Evolutionary conservation across 2,329 filamentous ascomycete genomes (phyloP).

Genomic region (Penicillium concentricum): DNA sequence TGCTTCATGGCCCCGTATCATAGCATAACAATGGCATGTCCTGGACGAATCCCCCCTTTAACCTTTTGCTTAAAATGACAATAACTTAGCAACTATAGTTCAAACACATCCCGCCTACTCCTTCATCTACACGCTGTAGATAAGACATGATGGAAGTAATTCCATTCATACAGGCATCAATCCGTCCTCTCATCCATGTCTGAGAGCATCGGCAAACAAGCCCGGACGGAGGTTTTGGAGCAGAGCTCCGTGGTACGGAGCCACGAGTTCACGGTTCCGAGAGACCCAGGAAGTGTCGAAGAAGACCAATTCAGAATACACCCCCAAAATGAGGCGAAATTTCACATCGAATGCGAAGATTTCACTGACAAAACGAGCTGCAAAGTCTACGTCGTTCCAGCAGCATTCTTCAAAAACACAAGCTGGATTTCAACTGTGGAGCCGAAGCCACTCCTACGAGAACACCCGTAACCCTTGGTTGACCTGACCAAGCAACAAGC

Average conservation of each 20-base stretch:
- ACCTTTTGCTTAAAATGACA: background rate
- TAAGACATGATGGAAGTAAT: background rate
- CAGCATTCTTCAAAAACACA: too few relatives aligned
- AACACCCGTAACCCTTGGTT: too few relatives aligned
- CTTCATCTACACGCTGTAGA: background rate
- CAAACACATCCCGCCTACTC: background rate
- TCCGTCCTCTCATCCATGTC: background rate
- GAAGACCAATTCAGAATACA: too few relatives aligned
- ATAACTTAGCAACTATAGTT: background rate
- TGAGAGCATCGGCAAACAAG: too few relatives aligned
- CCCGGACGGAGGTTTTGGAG: background rate
- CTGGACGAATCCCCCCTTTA: background rate
- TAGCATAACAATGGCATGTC: background rate
- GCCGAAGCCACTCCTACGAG: too few relatives aligned
- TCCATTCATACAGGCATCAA: background rate
- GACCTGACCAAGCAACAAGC: too few relatives aligned
- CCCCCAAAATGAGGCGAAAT: too few relatives aligned
- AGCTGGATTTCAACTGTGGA: too few relatives aligned
- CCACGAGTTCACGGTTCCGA: background rate
- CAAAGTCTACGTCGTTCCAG: too few relatives aligned
- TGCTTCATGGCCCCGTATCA: background rate
- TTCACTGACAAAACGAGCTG: too few relatives aligned
- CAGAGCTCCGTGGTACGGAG: background rate
- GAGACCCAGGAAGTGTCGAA: background rate
- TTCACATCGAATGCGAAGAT: too few relatives aligned